Conservation (phyloP, 345 rosid species). For the Eucalyptus shirleyi region DNA sequence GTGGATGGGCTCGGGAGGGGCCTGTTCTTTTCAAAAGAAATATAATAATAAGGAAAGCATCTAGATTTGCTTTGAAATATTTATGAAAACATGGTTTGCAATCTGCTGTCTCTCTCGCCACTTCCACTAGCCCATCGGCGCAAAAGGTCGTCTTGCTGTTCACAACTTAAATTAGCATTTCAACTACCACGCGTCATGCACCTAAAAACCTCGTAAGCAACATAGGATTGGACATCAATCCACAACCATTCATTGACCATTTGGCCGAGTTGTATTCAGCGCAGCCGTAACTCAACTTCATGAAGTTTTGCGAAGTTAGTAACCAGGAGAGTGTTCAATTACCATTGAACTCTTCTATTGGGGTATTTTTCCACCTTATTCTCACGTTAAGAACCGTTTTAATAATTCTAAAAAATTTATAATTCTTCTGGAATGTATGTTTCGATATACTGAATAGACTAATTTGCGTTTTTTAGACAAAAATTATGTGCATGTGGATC, state of each 20-base stretch:
- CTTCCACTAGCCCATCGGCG: background rate
- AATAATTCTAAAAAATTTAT: background rate
- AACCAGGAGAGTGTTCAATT: background rate
- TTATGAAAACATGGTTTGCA: background rate
- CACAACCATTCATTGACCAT: background rate
- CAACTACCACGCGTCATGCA: background rate
- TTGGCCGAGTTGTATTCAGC: background rate
- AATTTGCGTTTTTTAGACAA: background rate
- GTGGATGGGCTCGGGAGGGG: background rate
- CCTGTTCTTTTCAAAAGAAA: background rate
- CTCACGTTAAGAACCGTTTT: background rate
- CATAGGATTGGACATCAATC: background rate
- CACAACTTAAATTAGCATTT: background rate
- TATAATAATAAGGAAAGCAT: background rate
- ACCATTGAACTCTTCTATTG: background rate
- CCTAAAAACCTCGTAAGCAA: background rate
- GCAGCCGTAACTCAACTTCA: background rate
- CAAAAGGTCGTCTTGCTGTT: background rate
- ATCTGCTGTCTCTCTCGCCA: background rate
- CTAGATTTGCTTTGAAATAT: background rate
- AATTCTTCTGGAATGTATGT: background rate
- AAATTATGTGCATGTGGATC: background rate
- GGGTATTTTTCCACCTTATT: background rate
- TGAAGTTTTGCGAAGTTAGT: background rate
- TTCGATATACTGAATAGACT: fast-evolving